These are phyloP conservation scores for Agaricus subrufescens DNA, from an alignment of 768 basidiomycete species.

Conservation along the genomic window DNA sequence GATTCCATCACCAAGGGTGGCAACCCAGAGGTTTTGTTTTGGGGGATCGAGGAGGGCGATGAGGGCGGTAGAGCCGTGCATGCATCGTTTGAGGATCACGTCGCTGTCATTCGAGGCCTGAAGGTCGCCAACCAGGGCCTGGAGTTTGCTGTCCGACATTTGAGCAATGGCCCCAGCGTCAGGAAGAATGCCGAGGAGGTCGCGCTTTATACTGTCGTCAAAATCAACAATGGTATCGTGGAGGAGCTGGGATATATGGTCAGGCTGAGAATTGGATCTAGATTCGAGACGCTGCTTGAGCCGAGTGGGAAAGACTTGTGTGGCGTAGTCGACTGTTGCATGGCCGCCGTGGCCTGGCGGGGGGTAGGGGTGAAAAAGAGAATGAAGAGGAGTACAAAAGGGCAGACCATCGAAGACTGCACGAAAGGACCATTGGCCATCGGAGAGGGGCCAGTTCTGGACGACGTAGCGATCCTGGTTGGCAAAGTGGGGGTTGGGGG, in stretches of 20 bases:
- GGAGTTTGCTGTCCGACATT: constrained; percentile 36
- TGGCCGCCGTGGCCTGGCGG: constrained; percentile 40
- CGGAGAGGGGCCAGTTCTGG: constrained; percentile 31
- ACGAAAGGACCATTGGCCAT: constrained; percentile 39
- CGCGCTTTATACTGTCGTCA: constrained; percentile 32
- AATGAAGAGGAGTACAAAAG: not conserved
- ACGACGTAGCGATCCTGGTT: constrained; percentile 45
- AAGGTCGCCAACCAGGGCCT: constrained; percentile 34
- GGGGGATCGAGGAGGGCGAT: constrained; percentile 41
- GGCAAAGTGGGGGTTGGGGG: constrained; percentile 29
- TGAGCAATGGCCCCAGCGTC: constrained; percentile 22
- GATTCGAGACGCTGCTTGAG: constrained; percentile 23
- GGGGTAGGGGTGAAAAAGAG: not conserved
- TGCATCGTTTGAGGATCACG: constrained; percentile 32
- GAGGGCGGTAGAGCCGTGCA: constrained; percentile 48
- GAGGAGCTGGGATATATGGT: constrained; percentile 27
- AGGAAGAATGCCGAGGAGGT: constrained; percentile 39
- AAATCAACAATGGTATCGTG: constrained; percentile 28
- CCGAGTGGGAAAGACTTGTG: constrained; percentile 25
- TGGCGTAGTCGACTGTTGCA: constrained; percentile 39
- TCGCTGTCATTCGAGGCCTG: constrained; percentile 22
- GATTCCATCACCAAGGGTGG: constrained; percentile 52
- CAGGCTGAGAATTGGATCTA: constrained; percentile 10
- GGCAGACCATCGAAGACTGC: constrained; percentile 44
- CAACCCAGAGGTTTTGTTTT: constrained; percentile 45